Conservation (phyloP, 768 basidiomycete genomes). For the Lyophyllum decastes region DNA sequence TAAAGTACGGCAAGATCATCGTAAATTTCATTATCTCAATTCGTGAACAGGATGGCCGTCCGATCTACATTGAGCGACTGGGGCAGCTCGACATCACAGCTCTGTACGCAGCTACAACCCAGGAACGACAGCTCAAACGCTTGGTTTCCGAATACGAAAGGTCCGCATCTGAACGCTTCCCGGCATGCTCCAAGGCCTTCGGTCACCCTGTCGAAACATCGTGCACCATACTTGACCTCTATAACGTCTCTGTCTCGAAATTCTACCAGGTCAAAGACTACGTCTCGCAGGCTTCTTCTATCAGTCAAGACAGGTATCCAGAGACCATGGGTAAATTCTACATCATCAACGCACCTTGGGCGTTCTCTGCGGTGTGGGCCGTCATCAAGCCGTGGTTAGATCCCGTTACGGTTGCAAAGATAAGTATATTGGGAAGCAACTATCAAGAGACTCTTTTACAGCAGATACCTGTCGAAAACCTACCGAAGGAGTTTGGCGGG, state of each 20-base stretch:
- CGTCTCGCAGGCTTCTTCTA: conserved; percentile 68
- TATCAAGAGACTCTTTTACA: conserved; percentile 76
- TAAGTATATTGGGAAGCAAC: conserved; percentile 78
- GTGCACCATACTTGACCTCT: conserved; percentile 96
- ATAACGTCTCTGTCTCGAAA: conserved; percentile 64
- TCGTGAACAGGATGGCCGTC: conserved; percentile 78
- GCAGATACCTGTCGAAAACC: conserved; percentile 82
- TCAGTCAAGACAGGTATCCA: conserved; percentile 92
- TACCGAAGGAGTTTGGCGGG: conserved; percentile 88
- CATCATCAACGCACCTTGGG: conserved; percentile 97
- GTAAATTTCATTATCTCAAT: neutral
- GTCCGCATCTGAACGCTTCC: conserved; percentile 77
- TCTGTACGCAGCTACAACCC: conserved; percentile 80
- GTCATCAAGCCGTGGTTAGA: conserved; percentile 94
- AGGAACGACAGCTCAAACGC: conserved; percentile 84
- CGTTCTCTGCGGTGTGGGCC: conserved; percentile 86
- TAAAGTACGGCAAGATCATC: conserved; percentile 53
- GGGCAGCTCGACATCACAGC: conserved; percentile 86
- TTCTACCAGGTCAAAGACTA: conserved; percentile 95
- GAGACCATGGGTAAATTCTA: conserved; percentile 98
- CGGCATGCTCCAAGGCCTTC: conserved; percentile 66
- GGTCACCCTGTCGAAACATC: conserved; percentile 95
- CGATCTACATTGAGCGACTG: conserved; percentile 92
- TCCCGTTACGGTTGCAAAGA: conserved; percentile 93
- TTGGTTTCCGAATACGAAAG: conserved; percentile 95